These are phyloP conservation scores for Jamesozyma gamospora DNA, from an alignment of 805 yeast species.

Conservation along the genomic window DNA sequence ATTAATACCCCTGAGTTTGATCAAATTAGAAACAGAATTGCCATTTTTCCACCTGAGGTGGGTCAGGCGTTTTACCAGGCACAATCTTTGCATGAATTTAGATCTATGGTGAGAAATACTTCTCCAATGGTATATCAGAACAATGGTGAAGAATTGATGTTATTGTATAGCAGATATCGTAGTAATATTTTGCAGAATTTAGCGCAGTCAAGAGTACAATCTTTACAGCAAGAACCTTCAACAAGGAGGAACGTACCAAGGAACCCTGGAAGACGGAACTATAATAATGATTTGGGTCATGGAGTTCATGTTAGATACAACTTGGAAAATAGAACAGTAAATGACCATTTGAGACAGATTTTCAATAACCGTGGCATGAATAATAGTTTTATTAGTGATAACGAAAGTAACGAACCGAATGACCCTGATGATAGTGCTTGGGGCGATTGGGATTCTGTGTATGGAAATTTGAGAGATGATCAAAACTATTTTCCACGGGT, in stretches of 20 bases:
- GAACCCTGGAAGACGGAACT: not conserved
- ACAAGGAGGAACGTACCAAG: not conserved
- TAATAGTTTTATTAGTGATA: constrained; percentile 6
- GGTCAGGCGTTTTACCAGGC: constrained; percentile 21
- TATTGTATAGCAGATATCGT: constrained; percentile 16
- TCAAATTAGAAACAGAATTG: constrained; percentile 10
- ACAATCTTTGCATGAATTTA: constrained; percentile 16
- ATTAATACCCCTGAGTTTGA: constrained; percentile 6
- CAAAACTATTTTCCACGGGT: not conserved
- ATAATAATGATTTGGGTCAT: not conserved
- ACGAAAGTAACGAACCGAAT: not conserved
- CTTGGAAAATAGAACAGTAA: not conserved
- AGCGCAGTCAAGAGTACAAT: constrained; percentile 10
- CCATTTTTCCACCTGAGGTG: constrained; percentile 13
- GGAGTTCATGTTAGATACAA: not conserved
- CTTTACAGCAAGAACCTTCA: not conserved
- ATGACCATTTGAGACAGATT: not conserved
- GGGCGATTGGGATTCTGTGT: not conserved
- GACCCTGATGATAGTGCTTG: not conserved
- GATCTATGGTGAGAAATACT: constrained; percentile 12
- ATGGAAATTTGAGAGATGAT: not conserved
- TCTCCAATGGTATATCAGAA: constrained; percentile 18
- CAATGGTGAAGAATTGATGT: constrained; percentile 13
- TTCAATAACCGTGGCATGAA: no score
- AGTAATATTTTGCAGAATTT: constrained; percentile 11